These are phyloP conservation scores for Colletotrichum spinosum DNA, from an alignment of 2,329 filamentous ascomycete genomes.

Conservation along the genomic window DNA sequence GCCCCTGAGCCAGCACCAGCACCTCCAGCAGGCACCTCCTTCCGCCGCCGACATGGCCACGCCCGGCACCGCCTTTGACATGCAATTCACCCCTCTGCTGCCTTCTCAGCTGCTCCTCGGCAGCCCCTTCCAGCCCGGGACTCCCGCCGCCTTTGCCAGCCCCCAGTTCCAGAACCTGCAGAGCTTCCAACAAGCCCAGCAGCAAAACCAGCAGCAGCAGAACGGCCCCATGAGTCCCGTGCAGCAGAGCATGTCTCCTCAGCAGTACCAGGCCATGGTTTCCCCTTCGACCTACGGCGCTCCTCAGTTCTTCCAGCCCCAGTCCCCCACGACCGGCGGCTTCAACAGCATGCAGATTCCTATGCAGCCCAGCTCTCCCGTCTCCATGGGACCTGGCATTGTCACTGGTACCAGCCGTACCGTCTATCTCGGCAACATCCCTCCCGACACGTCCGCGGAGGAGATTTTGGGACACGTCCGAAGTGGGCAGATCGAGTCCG, in stretches of 20 bases:
- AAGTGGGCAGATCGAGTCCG: constrained; percentile 99
- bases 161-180: constrained; percentile 91
- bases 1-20: constrained; percentile 44
- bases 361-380: constrained; percentile 77
- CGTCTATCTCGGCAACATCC: constrained; percentile 97
- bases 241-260: constrained; percentile 82
- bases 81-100: constrained; percentile 97
- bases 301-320: constrained; percentile 86
- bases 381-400: constrained; percentile 81
- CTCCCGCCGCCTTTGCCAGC: constrained; percentile 88
- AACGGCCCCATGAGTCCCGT: constrained; percentile 79
- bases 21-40: constrained; percentile 55
- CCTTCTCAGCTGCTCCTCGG: constrained; percentile 95
- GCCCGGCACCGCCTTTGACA: constrained; percentile 90
- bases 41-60: constrained; percentile 81
- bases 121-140: constrained; percentile 96
- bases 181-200: constrained; percentile 73
- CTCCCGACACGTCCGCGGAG: constrained; percentile 95
- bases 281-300: constrained; percentile 87
- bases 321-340: constrained; percentile 82
- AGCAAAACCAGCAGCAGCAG: constrained; percentile 65
- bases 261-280: constrained; percentile 85
- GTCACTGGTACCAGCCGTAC: constrained; percentile 94
- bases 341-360: constrained; percentile 70
- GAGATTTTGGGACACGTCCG: constrained; percentile 96